Conservation (phyloP, 179 eudicot genomes). For the Silene coronaria region DNA sequence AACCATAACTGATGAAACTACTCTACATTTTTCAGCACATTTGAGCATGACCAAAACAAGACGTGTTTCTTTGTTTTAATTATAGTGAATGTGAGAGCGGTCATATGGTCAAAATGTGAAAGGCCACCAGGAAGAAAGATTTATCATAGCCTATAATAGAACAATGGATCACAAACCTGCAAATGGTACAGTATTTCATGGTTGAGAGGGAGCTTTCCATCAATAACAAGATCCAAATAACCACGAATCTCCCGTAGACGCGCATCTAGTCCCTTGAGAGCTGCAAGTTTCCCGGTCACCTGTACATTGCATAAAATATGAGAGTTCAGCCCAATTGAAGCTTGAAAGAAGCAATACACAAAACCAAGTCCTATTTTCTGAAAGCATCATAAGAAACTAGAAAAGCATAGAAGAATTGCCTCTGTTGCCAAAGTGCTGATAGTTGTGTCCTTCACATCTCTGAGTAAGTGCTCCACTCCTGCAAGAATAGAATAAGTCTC, state of each 20-base stretch:
- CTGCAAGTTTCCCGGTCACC: constrained; percentile 93
- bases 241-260: constrained; percentile 67
- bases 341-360: background rate
- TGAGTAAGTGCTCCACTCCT: constrained; percentile 96
- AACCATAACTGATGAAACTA: background rate
- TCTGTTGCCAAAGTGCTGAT: constrained; percentile 92
- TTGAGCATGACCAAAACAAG: background rate
- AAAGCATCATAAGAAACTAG: constrained; percentile 11
- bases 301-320: constrained; percentile 19
- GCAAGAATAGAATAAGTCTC: constrained; percentile 7
- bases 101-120: background rate
- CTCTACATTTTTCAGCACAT: background rate
- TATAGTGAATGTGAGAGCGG: background rate
- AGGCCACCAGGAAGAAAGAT: constrained; percentile 1
- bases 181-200: constrained; percentile 90
- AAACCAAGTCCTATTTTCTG: background rate
- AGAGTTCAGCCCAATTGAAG: background rate
- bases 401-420: constrained; percentile 31
- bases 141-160: background rate
- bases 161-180: constrained; percentile 42
- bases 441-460: constrained; percentile 95
- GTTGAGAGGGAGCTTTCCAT: constrained; percentile 71
- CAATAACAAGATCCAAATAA: constrained; percentile 77
- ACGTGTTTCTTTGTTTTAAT: background rate
- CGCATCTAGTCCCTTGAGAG: constrained; percentile 87